Evolutionary conservation across 352 stramenopile species (phyloP), one percentile per base, ranked within the genome.

Genomic region (Phytophthora hybrid): DNA sequence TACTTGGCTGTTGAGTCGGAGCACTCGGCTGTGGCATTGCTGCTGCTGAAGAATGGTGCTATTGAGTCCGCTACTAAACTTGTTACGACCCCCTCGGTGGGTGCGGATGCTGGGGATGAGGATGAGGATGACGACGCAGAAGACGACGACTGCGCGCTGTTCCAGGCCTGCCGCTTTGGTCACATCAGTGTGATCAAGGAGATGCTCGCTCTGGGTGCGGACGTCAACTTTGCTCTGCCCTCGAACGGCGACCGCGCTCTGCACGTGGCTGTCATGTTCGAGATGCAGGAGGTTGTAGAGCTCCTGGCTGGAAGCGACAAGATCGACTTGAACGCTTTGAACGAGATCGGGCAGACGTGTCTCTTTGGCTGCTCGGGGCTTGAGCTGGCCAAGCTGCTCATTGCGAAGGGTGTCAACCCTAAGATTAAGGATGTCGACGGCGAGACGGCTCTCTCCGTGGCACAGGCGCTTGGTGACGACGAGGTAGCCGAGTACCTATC

Each of bases 211-310:
- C 69, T 84, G 19, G 85, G 72, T 46, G 83, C 93, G 46, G 82
- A 95, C 63, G 59, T 95, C 23, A 93, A 93, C 74, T 93, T 90
- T 37, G 71, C 82, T 44, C 63, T 93, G 16, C 87, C 88, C 0
- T 82, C 79, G 9, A 85, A 69, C 4, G 89, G 88, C 9, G 90
- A 96, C 66, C 78, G 86, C 32, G 87, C 88, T 69, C 74, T 96
- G 29, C 89, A 95, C 68, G 83, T 95, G 23, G 87, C 87, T 39
- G 81, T 92, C 16, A 94, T 94, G 83, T 94, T 93, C 59, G 90
- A 94, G 64, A 94, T 93, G 83, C 77, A 92, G 49, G 83, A 92
- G 19, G 84, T 96, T n/a, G 88, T 93, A 26, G 77, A 93, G 67
- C 69, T 93, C 39, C 74, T 96, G 49, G 69, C 90, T 46, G 66